Evolutionary conservation across 2,329 filamentous ascomycete species (phyloP).

Genomic region (Chlorencoelia australis): DNA sequence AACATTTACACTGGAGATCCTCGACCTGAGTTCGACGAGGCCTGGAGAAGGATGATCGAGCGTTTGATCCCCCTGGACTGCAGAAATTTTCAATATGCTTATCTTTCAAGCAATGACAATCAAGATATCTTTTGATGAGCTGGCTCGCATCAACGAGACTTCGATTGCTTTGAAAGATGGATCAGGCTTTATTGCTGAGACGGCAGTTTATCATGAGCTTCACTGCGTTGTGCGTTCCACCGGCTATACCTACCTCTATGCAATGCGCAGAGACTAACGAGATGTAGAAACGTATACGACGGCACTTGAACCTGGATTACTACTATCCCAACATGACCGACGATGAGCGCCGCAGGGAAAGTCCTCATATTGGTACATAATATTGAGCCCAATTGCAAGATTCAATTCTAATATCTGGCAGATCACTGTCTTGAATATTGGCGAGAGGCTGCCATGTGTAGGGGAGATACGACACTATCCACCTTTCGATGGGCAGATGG

Average conservation of each 20-base stretch:
- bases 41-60: constrained; percentile 1
- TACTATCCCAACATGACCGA: constrained; percentile 8
- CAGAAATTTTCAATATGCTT: neutral
- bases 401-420: neutral
- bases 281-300: constrained; percentile 4
- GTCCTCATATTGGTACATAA: constrained; percentile 2
- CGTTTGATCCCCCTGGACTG: neutral
- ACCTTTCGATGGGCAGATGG: constrained; percentile 7
- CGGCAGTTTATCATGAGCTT: constrained; percentile 6
- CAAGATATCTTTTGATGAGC: constrained; percentile 63
- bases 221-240: constrained; percentile 5
- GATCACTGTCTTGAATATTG: constrained; percentile 9
- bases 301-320: constrained; percentile 5
- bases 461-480: constrained; percentile 4
- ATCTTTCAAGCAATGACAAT: constrained; percentile 7
- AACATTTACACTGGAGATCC: constrained; percentile 5
- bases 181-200: constrained; percentile 7
- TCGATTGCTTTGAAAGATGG: constrained; percentile 5
- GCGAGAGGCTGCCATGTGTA: constrained; percentile 8
- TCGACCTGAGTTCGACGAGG: constrained; percentile 5
- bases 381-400: neutral
- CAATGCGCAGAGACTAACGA: too few species aligned
- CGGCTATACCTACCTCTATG: too few species aligned
- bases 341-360: constrained; percentile 3
- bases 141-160: constrained; percentile 49